Evolutionary conservation across 2,329 filamentous ascomycete species (phyloP).

Genomic region (Arachnomyces sp.): DNA sequence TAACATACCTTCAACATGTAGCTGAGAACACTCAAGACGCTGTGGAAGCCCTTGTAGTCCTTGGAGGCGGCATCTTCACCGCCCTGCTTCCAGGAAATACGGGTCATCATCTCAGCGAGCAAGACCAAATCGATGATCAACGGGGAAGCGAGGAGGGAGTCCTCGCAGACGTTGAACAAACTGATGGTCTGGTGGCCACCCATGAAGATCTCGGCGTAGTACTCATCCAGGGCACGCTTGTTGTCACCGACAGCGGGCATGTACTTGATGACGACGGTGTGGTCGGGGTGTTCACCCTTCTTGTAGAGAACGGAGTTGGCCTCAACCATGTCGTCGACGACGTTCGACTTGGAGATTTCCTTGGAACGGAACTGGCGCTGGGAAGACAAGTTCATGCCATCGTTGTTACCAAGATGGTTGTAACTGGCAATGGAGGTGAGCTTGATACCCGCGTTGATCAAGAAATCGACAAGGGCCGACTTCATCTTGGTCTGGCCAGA

Average conservation of each 20-base stretch:
- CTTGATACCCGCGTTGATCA: conserved; percentile 98
- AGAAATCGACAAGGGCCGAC: conserved; percentile 93
- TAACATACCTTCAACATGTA: conserved; percentile 77
- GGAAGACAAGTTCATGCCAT: conserved; percentile 96
- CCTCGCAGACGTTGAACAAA: conserved; percentile 98
- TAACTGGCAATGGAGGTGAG: conserved; percentile 97
- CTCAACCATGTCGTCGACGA: conserved; percentile 98
- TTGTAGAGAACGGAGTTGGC: conserved; percentile 88
- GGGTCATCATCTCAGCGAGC: conserved; percentile 95
- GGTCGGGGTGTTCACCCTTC: conserved; percentile 88
- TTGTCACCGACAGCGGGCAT: conserved; percentile 98
- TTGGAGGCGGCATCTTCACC: conserved; percentile 38
- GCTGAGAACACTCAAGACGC: conserved; percentile 90
- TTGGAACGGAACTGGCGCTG: conserved; percentile 99
- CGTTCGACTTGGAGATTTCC: conserved; percentile 99
- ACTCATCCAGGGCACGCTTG: conserved; percentile 97
- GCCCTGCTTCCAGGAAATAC: conserved; percentile 72
- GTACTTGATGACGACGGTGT: conserved; percentile 99
- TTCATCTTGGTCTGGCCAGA: conserved; percentile 99
- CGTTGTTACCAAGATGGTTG: conserved; percentile 99
- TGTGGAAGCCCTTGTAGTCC: conserved; percentile 86
- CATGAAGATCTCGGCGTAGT: conserved; percentile 98
- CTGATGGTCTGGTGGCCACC: conserved; percentile 97
- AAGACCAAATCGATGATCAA: conserved; percentile 95
- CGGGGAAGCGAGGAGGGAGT: conserved; percentile 89